A percentile compares a stretch with the other conserved stretches of the same genome.
These are phyloP conservation scores for Chrysopogon serrulatus DNA, from an alignment of 176 grass and related monocot genomes.

Conservation along the genomic window DNA sequence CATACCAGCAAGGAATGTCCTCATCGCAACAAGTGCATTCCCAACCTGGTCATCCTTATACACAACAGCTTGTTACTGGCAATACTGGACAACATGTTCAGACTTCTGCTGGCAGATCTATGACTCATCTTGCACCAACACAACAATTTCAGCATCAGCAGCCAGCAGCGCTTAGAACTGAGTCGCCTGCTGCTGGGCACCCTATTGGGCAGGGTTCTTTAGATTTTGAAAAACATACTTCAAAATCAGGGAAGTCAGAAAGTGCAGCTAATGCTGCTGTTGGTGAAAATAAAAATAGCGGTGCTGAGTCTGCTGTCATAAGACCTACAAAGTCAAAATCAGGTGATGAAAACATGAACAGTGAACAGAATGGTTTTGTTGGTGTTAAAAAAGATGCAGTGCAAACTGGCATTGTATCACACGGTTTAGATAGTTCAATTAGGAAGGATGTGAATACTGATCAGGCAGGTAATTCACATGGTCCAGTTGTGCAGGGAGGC, in stretches of 20 bases:
- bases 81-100: constrained; percentile 30
- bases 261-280: constrained; percentile 22
- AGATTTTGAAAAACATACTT: background rate
- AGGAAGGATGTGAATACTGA: constrained; percentile 22
- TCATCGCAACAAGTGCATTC: constrained; percentile 39
- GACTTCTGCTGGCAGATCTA: constrained; percentile 27
- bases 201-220: constrained; percentile 20
- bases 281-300: constrained; percentile 18
- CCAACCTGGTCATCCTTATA: constrained; percentile 31
- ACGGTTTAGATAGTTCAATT: constrained; percentile 18
- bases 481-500: background rate
- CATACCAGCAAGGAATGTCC: constrained; percentile 50
- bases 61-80: constrained; percentile 34
- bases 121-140: constrained; percentile 26
- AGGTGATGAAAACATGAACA: constrained; percentile 26
- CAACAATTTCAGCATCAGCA: constrained; percentile 60
- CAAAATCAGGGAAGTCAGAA: constrained; percentile 32
- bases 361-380: constrained; percentile 32
- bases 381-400: constrained; percentile 23
- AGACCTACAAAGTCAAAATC: constrained; percentile 4
- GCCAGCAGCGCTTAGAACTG: constrained; percentile 7
- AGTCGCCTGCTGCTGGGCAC: constrained; percentile 14
- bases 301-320: constrained; percentile 12
- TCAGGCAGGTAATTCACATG: constrained; percentile 31
- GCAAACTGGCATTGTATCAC: constrained; percentile 20